Conservation (phyloP, 208 protist genomes). For the Balamuthia mandrillaris region DNA sequence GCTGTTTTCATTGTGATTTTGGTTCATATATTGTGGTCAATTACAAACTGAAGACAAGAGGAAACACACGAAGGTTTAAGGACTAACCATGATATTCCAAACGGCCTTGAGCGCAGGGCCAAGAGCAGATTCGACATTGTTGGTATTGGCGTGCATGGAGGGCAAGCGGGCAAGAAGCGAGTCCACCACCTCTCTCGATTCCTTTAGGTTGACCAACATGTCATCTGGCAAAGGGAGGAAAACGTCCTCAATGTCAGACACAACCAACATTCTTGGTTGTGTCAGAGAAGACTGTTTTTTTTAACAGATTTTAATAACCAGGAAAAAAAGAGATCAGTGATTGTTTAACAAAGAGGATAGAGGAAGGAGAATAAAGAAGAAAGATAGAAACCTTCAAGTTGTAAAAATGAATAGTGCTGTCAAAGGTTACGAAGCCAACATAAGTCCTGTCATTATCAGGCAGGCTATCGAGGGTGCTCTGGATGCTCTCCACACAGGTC, state of each 20-base stretch:
- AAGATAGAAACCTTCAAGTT: conserved; percentile 68
- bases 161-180: conserved; percentile 57
- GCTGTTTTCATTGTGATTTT: neutral
- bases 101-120: conserved; percentile 86
- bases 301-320: neutral
- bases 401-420: conserved; percentile 90
- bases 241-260: conserved; percentile 62
- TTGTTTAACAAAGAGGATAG: neutral
- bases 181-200: conserved; percentile 49
- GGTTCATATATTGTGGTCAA: neutral
- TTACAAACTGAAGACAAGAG: neutral
- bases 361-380: neutral
- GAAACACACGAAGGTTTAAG: neutral
- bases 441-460: conserved; percentile 51
- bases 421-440: conserved; percentile 79
- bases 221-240: conserved; percentile 72
- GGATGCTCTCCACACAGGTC: conserved; percentile 41
- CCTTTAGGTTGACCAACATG: conserved; percentile 73
- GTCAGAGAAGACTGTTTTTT: conserved; percentile 46
- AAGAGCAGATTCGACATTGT: conserved; percentile 81
- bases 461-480: conserved; percentile 29
- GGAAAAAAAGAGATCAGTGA: neutral
- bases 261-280: conserved; percentile 81
- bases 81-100: conserved; percentile 74
- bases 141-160: conserved; percentile 59